phyloP scores from a whole-genome alignment of 1,139 yeast species.

The Hansenula anomala region DNA sequence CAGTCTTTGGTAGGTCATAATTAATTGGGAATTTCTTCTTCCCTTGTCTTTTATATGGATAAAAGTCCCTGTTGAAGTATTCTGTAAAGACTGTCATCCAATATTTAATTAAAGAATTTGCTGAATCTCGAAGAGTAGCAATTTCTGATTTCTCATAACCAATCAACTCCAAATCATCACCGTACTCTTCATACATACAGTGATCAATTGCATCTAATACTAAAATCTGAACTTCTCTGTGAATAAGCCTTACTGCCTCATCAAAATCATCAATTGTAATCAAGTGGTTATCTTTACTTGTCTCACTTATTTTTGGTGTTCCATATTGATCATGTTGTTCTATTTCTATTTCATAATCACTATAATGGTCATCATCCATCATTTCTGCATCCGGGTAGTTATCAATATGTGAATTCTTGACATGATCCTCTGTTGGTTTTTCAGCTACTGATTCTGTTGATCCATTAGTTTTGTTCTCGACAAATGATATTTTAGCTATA shows the following conservation, averaged over 20 bases:
- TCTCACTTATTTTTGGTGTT: too few relatives aligned
- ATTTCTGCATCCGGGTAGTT: neutral
- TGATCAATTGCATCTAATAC: constrained; percentile 44
- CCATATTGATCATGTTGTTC: too few relatives aligned
- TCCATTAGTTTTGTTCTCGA: constrained; percentile 35
- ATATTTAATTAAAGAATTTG: constrained; percentile 38
- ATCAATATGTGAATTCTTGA: too few relatives aligned
- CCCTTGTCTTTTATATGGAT: constrained; percentile 27
- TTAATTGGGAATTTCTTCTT: constrained; percentile 26
- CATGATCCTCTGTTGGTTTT: too few relatives aligned
- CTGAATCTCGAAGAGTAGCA: constrained; percentile 36
- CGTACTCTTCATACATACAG: constrained; percentile 53
- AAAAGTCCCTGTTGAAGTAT: constrained; percentile 30
- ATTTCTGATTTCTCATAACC: constrained; percentile 39
- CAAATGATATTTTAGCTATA: constrained; percentile 47
- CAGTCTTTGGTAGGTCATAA: constrained; percentile 29
- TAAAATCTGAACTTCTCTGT: constrained; percentile 38
- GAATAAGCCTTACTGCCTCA: constrained; percentile 20
- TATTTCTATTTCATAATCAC: too few relatives aligned
- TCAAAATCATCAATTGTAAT: neutral
- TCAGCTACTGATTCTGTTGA: neutral
- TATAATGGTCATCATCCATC: neutral
- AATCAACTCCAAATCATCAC: constrained; percentile 48
- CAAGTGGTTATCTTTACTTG: constrained; percentile 1
- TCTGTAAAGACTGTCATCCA: constrained; percentile 58